Conservation (phyloP, 192 early-diverging fungal genomes). For the Haplosporangium gracile region DNA sequence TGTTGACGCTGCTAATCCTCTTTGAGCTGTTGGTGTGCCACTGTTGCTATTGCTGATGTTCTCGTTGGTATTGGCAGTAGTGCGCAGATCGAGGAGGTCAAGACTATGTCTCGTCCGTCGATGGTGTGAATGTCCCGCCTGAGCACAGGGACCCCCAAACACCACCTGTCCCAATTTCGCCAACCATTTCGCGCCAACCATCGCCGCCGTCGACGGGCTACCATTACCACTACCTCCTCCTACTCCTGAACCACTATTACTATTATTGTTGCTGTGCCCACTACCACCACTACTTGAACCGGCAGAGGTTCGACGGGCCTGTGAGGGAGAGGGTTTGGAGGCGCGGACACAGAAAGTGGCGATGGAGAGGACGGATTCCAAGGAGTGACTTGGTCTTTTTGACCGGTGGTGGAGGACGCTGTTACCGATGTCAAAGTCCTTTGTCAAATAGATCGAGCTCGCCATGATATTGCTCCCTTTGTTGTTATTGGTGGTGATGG, state of each 20-base stretch:
- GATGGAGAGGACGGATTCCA: constrained; percentile 22
- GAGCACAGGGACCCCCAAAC: constrained; percentile 37
- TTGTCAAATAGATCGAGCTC: constrained; percentile 18
- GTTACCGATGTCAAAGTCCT: constrained; percentile 39
- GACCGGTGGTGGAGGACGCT: constrained; percentile 23
- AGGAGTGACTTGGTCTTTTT: not conserved
- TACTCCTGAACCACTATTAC: not conserved
- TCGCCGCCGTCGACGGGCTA: not conserved
- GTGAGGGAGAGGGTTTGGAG: not conserved
- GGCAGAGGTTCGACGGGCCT: not conserved
- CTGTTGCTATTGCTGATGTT: not conserved
- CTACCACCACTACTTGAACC: not conserved
- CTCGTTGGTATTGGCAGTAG: not conserved
- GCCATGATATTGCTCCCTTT: not conserved
- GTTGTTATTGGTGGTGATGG: not conserved
- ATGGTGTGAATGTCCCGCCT: constrained; percentile 33
- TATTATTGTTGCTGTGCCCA: not conserved
- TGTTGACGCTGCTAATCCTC: not conserved
- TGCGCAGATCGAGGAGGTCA: not conserved
- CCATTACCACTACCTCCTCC: not conserved
- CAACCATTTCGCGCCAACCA: constrained; percentile 22
- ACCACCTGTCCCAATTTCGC: constrained; percentile 45
- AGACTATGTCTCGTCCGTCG: constrained; percentile 15
- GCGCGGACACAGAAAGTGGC: constrained; percentile 40
- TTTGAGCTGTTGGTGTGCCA: not conserved